Evolutionary conservation across 768 basidiomycete genomes (phyloP).

Genomic region (Daedaleopsis sinensis): DNA sequence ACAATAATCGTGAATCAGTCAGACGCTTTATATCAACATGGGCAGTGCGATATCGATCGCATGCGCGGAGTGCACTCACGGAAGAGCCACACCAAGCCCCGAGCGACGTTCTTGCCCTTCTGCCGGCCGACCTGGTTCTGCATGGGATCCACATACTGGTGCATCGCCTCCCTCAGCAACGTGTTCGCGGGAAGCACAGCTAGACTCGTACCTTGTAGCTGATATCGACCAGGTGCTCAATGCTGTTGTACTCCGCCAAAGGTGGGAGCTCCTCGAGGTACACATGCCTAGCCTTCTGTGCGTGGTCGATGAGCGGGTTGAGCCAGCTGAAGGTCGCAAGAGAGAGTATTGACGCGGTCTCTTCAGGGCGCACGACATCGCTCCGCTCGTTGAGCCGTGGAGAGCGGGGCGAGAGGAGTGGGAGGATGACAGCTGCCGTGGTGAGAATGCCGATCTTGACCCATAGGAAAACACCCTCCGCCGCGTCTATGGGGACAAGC

Average conservation of each 20-base stretch:
- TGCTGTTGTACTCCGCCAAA: slow-evolving; percentile 26
- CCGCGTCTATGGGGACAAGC: slow-evolving; percentile 37
- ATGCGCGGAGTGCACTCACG: slow-evolving; percentile 15
- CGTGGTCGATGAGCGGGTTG: slow-evolving; percentile 33
- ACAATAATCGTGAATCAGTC: background rate
- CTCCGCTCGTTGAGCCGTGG: slow-evolving; percentile 17
- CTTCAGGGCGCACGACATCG: slow-evolving; percentile 40
- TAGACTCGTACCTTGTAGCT: slow-evolving; percentile 18
- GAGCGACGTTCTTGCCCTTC: slow-evolving; percentile 33
- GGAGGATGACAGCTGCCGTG: slow-evolving; percentile 38
- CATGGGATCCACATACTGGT: slow-evolving; percentile 40
- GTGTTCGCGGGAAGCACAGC: slow-evolving; percentile 7
- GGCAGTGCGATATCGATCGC: background rate
- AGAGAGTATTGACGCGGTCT: slow-evolving; percentile 43
- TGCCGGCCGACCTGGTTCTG: slow-evolving; percentile 25
- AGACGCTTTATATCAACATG: no score
- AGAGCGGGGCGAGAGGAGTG: slow-evolving; percentile 39
- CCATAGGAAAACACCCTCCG: slow-evolving; percentile 40
- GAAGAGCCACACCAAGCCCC: slow-evolving; percentile 34
- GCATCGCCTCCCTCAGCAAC: background rate
- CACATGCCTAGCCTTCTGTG: slow-evolving; percentile 37
- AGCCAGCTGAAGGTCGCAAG: slow-evolving; percentile 42
- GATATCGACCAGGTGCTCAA: slow-evolving; percentile 21
- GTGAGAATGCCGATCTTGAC: slow-evolving; percentile 36
- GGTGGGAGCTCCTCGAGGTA: slow-evolving; percentile 33